Evolutionary conservation across 2,329 filamentous ascomycete species (phyloP).

Genomic region (Penicillium sp.): DNA sequence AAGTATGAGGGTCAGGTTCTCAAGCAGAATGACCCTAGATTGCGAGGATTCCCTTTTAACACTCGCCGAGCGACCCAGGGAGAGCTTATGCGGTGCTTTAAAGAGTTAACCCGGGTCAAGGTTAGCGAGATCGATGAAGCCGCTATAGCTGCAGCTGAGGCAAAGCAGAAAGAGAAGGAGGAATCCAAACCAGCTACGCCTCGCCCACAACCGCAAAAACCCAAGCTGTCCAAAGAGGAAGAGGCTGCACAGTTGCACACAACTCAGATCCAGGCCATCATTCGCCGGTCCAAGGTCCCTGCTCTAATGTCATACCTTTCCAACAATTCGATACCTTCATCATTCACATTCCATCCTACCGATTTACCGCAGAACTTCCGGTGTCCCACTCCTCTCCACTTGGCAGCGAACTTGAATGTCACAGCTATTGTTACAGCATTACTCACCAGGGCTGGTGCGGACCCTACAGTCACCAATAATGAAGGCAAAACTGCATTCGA

Average conservation of each 20-base stretch:
- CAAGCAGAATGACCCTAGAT: conserved; percentile 67
- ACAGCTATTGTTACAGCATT: conserved; percentile 72
- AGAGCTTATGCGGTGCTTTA: conserved; percentile 89
- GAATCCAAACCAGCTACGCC: conserved; percentile 30
- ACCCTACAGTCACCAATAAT: conserved; percentile 64
- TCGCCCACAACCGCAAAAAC: conserved; percentile 38
- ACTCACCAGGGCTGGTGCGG: conserved; percentile 65
- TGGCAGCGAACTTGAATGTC: conserved; percentile 76
- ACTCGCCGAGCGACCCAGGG: conserved; percentile 87
- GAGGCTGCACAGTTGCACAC: conserved; percentile 79
- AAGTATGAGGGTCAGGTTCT: conserved; percentile 87
- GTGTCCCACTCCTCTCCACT: conserved; percentile 75
- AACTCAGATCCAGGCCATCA: conserved; percentile 78
- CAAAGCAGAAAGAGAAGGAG: conserved; percentile 46
- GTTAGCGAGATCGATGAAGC: conserved; percentile 69
- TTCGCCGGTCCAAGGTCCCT: conserved; percentile 83
- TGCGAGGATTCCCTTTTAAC: conserved; percentile 87
- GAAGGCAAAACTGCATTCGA: conserved; percentile 86
- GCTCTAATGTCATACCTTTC: conserved; percentile 78
- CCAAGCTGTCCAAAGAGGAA: conserved; percentile 73
- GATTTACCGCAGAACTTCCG: conserved; percentile 67
- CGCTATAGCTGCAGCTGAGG: conserved; percentile 53
- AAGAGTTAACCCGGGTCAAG: conserved; percentile 88
- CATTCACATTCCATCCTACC: conserved; percentile 69
- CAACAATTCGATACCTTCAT: conserved; percentile 63